Evolutionary conservation across 2,329 filamentous ascomycete species (phyloP).

Genomic region (Neonectria faginata): DNA sequence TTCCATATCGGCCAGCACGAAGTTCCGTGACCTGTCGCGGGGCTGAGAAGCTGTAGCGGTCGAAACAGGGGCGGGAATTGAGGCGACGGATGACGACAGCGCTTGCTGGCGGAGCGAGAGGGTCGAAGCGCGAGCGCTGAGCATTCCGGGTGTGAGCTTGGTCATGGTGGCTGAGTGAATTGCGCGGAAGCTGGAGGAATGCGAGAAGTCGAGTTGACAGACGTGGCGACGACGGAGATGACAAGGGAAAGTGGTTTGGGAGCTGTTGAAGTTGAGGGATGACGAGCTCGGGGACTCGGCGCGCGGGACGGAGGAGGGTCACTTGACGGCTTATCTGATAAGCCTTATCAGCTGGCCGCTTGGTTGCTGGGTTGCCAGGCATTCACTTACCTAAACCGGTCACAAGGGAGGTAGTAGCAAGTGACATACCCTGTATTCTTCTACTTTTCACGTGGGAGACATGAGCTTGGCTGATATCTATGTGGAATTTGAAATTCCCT

Average conservation of each 20-base stretch:
- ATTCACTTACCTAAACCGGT: neutral
- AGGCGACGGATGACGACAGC: constrained; percentile 42
- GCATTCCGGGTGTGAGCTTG: constrained; percentile 57
- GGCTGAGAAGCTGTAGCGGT: constrained; percentile 34
- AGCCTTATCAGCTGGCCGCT: constrained; percentile 18
- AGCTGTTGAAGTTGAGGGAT: constrained; percentile 32
- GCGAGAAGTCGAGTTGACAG: neutral
- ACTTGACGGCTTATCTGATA: constrained; percentile 31
- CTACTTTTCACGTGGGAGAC: neutral
- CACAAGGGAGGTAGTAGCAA: neutral
- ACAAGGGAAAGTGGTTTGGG: constrained; percentile 6
- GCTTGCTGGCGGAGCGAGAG: constrained; percentile 59
- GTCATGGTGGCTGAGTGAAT: constrained; percentile 53
- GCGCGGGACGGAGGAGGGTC: constrained; percentile 30
- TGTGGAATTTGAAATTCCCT: neutral
- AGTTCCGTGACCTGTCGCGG: constrained; percentile 54
- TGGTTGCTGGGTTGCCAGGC: neutral
- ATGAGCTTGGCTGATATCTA: neutral
- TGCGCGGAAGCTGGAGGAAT: constrained; percentile 24
- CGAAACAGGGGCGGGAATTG: constrained; percentile 45
- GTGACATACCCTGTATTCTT: neutral
- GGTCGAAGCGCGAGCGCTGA: constrained; percentile 58
- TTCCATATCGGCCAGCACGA: constrained; percentile 60
- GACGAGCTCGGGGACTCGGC: constrained; percentile 35
- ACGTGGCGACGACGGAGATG: constrained; percentile 11